phyloP scores from a whole-genome alignment of 306 rosid species.

The Ziziphus jujuba region DNA sequence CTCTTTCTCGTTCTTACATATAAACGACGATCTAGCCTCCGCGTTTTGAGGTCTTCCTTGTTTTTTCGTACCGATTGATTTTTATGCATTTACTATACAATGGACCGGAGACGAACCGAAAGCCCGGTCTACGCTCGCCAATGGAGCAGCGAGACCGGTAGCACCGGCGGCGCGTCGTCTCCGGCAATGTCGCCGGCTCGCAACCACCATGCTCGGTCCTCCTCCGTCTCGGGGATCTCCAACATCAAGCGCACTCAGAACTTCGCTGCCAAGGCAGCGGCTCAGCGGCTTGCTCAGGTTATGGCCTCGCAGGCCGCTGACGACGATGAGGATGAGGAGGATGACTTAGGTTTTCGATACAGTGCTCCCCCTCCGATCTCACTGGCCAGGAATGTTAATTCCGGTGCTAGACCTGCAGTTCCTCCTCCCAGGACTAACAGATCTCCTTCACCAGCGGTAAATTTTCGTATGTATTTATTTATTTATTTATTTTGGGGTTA shows the following conservation, averaged over 20 bases:
- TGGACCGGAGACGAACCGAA: conserved; percentile 51
- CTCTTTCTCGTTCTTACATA: too few species aligned
- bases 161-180: conserved; percentile 33
- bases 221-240: conserved; percentile 76
- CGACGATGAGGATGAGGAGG: conserved; percentile 73
- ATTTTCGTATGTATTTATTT: too few species aligned
- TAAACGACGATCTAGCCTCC: conserved; percentile 8
- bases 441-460: conserved; percentile 76
- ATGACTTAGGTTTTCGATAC: conserved; percentile 85
- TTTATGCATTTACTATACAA: not conserved
- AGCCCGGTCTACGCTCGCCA: conserved; percentile 51
- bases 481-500: not conserved
- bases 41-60: not conserved
- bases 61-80: not conserved
- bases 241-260: conserved; percentile 85
- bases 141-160: conserved; percentile 47
- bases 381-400: conserved; percentile 45
- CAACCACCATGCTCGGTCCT: conserved; percentile 69
- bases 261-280: conserved; percentile 95
- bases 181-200: conserved; percentile 68
- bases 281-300: conserved; percentile 97
- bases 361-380: conserved; percentile 87
- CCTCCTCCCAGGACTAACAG: conserved; percentile 40
- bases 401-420: conserved; percentile 31
- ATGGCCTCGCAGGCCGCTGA: conserved; percentile 93